Evolutionary conservation across 768 basidiomycete genomes (phyloP), one percentile per base, ranked within the genome.

Genomic region (Plicaturopsis crispa): DNA sequence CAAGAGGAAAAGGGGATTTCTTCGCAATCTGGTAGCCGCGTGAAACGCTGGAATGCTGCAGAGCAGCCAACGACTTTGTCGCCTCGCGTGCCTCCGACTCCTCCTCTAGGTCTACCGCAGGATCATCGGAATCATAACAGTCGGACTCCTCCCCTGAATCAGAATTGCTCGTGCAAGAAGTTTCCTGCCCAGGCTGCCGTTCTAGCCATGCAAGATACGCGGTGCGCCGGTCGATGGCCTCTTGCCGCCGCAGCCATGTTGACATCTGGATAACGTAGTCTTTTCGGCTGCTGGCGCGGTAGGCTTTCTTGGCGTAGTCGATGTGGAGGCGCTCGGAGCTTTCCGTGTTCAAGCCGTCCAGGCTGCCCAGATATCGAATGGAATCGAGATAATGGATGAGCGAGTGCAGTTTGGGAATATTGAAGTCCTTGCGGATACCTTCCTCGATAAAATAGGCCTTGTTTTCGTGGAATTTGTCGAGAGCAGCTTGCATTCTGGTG

Each of bases 291-390:
- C 43, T 52, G 22, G 52, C 42, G 40, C 48, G 23, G 43, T 53
- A 47, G 21, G 54, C 34, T 3, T 46, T 28, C 43, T 72, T 72
- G 1, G 65, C 61, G 28, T 52, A 59, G 46, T 70, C 56, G 32
- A 70, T 70, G 38, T 71, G 71, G 1, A 71, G 53, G 0, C 56
- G 52, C 46, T 70, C 65, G 0, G 57, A 42, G 0, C 32, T 17
- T 42, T 70, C 65, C 0, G 58, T 63, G 40, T 60, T 60, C 46
- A 49, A 60, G 36, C 57, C 59, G 36, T 63, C 59, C 0, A 51
- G 43, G 5, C 51, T 56, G 5, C 57, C 60, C 36, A 50, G 50
- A 7, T 42, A 24, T 31, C 51, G 38, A 13, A 67, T 62, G 0
- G 35, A 32, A 0, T 40, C 14, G 0, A 33, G 23, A 39, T 66